Base-by-base conservation (phyloP, 2,329 filamentous ascomycete species). In the Fusarium hostae region DNA sequence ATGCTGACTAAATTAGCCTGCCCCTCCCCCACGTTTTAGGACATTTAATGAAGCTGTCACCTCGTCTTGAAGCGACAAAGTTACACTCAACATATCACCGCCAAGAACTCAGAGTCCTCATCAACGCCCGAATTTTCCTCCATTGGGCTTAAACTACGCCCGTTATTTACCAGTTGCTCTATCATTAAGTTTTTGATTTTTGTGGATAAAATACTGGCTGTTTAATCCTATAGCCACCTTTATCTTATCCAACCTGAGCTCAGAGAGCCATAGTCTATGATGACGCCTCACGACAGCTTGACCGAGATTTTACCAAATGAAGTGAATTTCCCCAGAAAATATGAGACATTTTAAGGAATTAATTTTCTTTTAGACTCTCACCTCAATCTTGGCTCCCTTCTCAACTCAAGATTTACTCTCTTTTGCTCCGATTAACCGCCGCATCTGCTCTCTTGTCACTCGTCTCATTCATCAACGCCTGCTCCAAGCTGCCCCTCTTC, bases 381-480 rank as follows among this genome's bases (percentile, higher is more conserved):
- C 40, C 30, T 71, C 67, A 3, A 59, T 71, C 13, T 48, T 90
- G 24, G 81, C 83, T 6, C 76, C 78, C 12, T 83, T 90, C 57
- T 75, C 82, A 9, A 87, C 87, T 9, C 80, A 80, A 58, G 78
- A 82, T n/a, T 83, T 91, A 52, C 84, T 93, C 32, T 84, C 84
- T 18, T 76, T 92, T 60, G 85, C 89, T 44, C 77, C 85, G 48
- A 84, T 91, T 59, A 92, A 87, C 59, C 89, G 85, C 34, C 90
- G 88, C 41, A 88, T 94, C 75, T 86, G 91, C 78, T 87, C 84
- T 43, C 77, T 92, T 43, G 85, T 92, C 62, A 81, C 90, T 8
- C 87, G 88, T 30, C 86, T 93, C 47, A 81, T 94, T 11, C 88
- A 92, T 70, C 85, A 87, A 52, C 90, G 92, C 37, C 84, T 94